Evolutionary conservation across 345 rosid species (phyloP), one percentile per base, ranked within the genome.

Genomic region (Leavenworthia alabamica): DNA sequence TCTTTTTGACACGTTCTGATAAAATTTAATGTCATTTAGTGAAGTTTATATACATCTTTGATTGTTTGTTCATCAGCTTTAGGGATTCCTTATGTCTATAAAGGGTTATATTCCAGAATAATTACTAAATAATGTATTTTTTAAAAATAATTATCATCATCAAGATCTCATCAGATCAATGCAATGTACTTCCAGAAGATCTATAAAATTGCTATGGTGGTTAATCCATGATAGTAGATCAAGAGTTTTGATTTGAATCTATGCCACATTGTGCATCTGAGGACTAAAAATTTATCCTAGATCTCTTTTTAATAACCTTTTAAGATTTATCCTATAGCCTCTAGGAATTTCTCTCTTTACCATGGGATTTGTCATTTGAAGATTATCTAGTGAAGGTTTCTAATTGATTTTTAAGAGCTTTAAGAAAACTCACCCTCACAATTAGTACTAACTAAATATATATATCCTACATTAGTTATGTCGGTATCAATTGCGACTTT

Each of bases 91-190:
- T 44, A 32, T 15, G 39, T 14, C 4, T 53, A 9, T 31, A 39
- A 33, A 15, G 37, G 26, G 63, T 26, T 64, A 2, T 28, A 26
- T 19, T 20, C 20, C 12, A 55, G 29, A 40, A 5, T 8, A 6
- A 22, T 3, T 29, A 5, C 11, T 16, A 8, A 44, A 1, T 45
- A 5, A 1, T 36, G 20, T 40, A 16, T 29, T 51, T 20, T 46
- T 40, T 12, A 4, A 31, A 19, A 40, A 37, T 12, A 9, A 58
- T 37, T 20, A 12, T 46, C 39, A 2, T 11, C 51, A 39, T 49
- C 17, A n/a, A 1, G 60, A 67, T 58, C 65, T 67, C 57, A n/a
- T 48, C 50, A 22, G 72, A 67, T 58, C 60, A 29, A 15, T 42
- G 39, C 44, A 49, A 3, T 50, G 31, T 23, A 60, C 61, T 52